Conservation (phyloP, 2,329 filamentous ascomycete species). For the Arthrobotrys musiformis region DNA sequence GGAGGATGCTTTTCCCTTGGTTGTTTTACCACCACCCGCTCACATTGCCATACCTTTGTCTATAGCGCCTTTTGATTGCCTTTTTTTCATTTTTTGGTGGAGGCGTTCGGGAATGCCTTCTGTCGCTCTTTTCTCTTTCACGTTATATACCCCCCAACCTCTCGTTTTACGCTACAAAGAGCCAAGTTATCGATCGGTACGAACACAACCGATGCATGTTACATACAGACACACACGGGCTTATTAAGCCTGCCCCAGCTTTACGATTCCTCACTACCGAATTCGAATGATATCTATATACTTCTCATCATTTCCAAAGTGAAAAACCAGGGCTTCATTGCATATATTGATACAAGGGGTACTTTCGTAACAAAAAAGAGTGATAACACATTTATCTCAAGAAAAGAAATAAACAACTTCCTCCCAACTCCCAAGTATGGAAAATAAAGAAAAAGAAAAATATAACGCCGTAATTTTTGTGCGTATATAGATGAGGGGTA, state of each 20-base stretch:
- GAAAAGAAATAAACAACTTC: slow-evolving; percentile 12
- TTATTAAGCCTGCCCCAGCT: not conserved
- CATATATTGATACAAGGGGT: slow-evolving; percentile 11
- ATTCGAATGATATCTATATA: not conserved
- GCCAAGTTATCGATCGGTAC: not conserved
- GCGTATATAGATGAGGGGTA: not conserved
- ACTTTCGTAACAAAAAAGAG: not conserved
- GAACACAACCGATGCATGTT: slow-evolving; percentile 9
- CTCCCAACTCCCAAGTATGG: slow-evolving; percentile 33
- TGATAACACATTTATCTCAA: slow-evolving; percentile 4
- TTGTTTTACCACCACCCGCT: not conserved
- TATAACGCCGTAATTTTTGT: slow-evolving; percentile 2
- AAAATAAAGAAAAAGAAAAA: not conserved
- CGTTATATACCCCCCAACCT: not conserved
- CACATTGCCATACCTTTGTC: not conserved
- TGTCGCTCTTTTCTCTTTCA: not conserved
- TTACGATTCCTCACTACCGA: not conserved
- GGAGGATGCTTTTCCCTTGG: not conserved
- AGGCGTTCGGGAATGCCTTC: slow-evolving; percentile 40
- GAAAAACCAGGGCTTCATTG: slow-evolving; percentile 1
- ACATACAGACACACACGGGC: not conserved
- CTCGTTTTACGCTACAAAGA: not conserved
- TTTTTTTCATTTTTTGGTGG: not conserved
- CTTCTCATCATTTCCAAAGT: not conserved
- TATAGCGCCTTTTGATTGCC: not conserved